phyloP scores from a whole-genome alignment of 179 eudicot species.

The Beta corolliflora region DNA sequence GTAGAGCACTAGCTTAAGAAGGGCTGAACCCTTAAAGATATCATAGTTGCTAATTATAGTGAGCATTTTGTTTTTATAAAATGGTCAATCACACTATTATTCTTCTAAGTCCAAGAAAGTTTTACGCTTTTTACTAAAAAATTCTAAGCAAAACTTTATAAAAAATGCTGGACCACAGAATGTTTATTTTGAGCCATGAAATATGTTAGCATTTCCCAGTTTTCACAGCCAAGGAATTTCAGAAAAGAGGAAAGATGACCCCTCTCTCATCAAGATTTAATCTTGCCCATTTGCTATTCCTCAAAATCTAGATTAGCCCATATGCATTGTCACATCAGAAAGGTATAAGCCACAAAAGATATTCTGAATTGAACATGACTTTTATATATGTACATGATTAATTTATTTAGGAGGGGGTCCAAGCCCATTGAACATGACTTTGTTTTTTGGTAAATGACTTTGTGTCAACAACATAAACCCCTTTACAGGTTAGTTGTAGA shows the following conservation, averaged over 20 bases:
- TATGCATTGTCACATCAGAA: conserved; percentile 13
- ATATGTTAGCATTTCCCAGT: not conserved
- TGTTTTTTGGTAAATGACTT: not conserved
- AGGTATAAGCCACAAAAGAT: not conserved
- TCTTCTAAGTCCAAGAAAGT: too few relatives aligned
- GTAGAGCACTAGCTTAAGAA: too few relatives aligned
- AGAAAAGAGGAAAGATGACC: not conserved
- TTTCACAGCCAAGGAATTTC: not conserved
- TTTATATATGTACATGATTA: too few relatives aligned
- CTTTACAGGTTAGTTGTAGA: conserved; percentile 13
- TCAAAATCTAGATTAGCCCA: not conserved
- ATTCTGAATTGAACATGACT: not conserved
- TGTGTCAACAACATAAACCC: not conserved
- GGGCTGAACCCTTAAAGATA: too few relatives aligned
- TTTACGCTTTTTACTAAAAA: too few relatives aligned
- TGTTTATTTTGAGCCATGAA: conserved; percentile 13
- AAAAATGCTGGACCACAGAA: conserved; percentile 20
- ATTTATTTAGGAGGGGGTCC: too few relatives aligned
- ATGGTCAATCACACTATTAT: too few relatives aligned
- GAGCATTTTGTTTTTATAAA: too few relatives aligned
- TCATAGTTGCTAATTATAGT: too few relatives aligned
- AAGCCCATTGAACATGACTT: too few relatives aligned
- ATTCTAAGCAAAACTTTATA: too few relatives aligned
- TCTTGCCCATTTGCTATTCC: not conserved
- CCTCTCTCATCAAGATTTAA: not conserved